Evolutionary conservation across 2,329 filamentous ascomycete species (phyloP).

Genomic region (Trichoderma sp.): DNA sequence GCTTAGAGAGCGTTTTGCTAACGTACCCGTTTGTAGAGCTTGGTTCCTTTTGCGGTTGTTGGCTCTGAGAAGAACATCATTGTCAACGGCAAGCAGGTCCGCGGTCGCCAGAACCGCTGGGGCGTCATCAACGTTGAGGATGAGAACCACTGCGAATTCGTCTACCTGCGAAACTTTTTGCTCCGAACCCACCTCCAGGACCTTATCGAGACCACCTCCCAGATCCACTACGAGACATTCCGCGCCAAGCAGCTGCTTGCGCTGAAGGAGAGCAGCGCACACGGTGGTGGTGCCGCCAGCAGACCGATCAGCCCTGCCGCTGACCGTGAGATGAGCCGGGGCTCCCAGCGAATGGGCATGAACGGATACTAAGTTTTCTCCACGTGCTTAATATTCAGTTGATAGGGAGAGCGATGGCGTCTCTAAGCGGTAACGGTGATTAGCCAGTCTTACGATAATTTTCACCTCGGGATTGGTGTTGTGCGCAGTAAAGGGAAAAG

Average conservation of each 20-base stretch:
- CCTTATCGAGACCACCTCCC: slow-evolving; percentile 96
- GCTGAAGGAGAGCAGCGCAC: slow-evolving; percentile 95
- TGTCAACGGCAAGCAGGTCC: slow-evolving; percentile 94
- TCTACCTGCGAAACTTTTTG: slow-evolving; percentile 97
- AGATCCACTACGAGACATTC: slow-evolving; percentile 99
- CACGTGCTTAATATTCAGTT: slow-evolving; percentile 31
- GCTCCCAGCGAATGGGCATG: slow-evolving; percentile 97
- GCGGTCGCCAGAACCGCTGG: slow-evolving; percentile 98
- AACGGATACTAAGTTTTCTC: slow-evolving; percentile 78
- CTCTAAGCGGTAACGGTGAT: slow-evolving; percentile 29
- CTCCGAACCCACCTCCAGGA: slow-evolving; percentile 98
- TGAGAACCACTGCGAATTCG: slow-evolving; percentile 99
- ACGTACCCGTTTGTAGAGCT: slow-evolving; percentile 57
- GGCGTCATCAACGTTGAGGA: slow-evolving; percentile 99
- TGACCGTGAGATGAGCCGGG: slow-evolving; percentile 92
- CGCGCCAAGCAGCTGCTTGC: slow-evolving; percentile 97
- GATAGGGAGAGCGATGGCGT: slow-evolving; percentile 35
- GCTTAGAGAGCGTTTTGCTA: neutral
- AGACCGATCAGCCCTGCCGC: slow-evolving; percentile 93
- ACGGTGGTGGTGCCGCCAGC: slow-evolving; percentile 68
- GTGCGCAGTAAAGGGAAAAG: slow-evolving; percentile 27
- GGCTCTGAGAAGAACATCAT: slow-evolving; percentile 98
- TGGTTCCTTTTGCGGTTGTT: slow-evolving; percentile 96
- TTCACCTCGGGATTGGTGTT: slow-evolving; percentile 31
- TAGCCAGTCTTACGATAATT: slow-evolving; percentile 28